Conservation (phyloP, 2,329 filamentous ascomycete species). For the Cadophora sp. region DNA sequence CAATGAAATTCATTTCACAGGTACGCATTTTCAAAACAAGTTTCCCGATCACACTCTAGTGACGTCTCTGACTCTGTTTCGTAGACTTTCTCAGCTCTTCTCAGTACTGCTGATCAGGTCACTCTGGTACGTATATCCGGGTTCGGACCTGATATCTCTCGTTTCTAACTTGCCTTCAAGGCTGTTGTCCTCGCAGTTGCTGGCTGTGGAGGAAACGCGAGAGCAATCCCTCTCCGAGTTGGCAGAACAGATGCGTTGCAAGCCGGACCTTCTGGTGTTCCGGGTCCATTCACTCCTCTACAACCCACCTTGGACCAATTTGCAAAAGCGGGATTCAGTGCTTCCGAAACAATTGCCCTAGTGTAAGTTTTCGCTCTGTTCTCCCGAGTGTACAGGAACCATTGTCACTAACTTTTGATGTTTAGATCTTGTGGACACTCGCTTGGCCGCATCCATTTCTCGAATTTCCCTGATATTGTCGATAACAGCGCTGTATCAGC, state of each 20-base stretch:
- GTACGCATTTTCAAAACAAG: slow-evolving; percentile 15
- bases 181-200: slow-evolving; percentile 19
- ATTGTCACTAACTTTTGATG: neutral
- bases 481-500: slow-evolving; percentile 11
- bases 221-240: slow-evolving; percentile 23
- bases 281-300: slow-evolving; percentile 24
- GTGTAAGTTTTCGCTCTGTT: slow-evolving; percentile 19
- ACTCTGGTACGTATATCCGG: slow-evolving; percentile 19
- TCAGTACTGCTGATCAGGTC: slow-evolving; percentile 29
- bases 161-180: slow-evolving; percentile 12
- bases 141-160: neutral
- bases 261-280: slow-evolving; percentile 33
- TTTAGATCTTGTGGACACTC: slow-evolving; percentile 35
- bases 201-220: slow-evolving; percentile 24
- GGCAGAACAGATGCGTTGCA: slow-evolving; percentile 29
- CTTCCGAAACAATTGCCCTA: slow-evolving; percentile 25
- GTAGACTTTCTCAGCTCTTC: slow-evolving; percentile 21
- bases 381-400: neutral
- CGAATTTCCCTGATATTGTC: slow-evolving; percentile 32
- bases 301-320: slow-evolving; percentile 23
- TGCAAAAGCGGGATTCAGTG: slow-evolving; percentile 25
- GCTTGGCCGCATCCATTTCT: slow-evolving; percentile 30
- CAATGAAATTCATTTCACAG: slow-evolving; percentile 22
- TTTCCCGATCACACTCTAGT: no score
- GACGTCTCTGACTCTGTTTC: neutral